Evolutionary conservation across 345 rosid species (phyloP).

Genomic region (Dovyalis caffra): DNA sequence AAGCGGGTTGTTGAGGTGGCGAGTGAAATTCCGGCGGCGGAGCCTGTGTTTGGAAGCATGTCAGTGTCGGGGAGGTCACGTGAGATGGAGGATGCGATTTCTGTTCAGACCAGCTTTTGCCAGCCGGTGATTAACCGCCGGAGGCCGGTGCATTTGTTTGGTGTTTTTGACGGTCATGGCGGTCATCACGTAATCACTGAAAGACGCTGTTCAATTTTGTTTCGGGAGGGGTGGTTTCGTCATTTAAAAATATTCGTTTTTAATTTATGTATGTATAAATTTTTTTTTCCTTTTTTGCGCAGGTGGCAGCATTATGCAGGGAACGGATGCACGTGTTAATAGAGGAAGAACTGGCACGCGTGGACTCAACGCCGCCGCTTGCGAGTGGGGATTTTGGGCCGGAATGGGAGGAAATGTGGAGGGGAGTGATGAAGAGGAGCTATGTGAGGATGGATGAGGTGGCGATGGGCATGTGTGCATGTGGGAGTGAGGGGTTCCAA

Average conservation of each 20-base stretch:
- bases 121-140: constrained; percentile 40
- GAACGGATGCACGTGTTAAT: constrained; percentile 47
- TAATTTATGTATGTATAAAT: not conserved
- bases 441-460: constrained; percentile 46
- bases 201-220: not conserved
- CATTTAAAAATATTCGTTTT: not conserved
- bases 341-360: constrained; percentile 43
- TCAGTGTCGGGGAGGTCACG: constrained; percentile 58
- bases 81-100: constrained; percentile 63
- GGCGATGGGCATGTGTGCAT: constrained; percentile 40
- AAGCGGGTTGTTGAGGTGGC: constrained; percentile 33
- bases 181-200: constrained; percentile 46
- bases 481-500: constrained; percentile 30
- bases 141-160: constrained; percentile 71
- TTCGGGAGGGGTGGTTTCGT: constrained; percentile 17
- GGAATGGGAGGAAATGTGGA: constrained; percentile 29
- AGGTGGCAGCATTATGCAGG: constrained; percentile 56
- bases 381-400: not conserved
- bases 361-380: constrained; percentile 18
- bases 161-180: constrained; percentile 84
- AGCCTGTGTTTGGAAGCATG: constrained; percentile 49
- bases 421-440: constrained; percentile 39
- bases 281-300: not conserved
- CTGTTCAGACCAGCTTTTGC: constrained; percentile 42
- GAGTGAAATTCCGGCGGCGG: constrained; percentile 1